Evolutionary conservation across 2,329 filamentous ascomycete genomes (phyloP).

Genomic region (Botryotinia calthae): DNA sequence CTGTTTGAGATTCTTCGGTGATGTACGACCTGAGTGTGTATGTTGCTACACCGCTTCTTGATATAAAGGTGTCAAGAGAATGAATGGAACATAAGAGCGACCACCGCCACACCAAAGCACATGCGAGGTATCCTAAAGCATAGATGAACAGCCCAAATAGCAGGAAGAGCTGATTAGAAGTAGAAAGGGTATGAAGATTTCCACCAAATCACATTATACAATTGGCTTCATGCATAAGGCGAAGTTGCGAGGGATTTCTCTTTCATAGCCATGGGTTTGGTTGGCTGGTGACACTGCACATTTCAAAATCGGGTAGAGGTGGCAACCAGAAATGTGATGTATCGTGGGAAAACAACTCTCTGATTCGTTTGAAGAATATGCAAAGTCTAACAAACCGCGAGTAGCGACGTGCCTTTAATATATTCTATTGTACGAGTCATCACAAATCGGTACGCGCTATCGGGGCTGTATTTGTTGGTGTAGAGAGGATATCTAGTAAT

Average conservation of each 20-base stretch:
- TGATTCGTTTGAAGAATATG: slow-evolving; percentile 17
- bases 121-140: background rate
- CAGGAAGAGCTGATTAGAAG: background rate
- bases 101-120: background rate
- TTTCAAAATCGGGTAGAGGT: background rate
- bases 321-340: slow-evolving; percentile 11
- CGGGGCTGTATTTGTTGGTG: background rate
- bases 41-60: slow-evolving; percentile 14
- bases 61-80: background rate
- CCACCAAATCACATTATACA: background rate
- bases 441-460: background rate
- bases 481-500: background rate
- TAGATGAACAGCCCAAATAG: background rate
- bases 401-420: slow-evolving; percentile 3
- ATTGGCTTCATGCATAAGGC: background rate
- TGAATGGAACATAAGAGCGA: background rate
- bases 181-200: background rate
- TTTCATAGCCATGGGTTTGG: slow-evolving; percentile 10
- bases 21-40: no score
- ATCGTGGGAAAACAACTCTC: background rate
- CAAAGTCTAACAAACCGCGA: slow-evolving; percentile 12
- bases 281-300: slow-evolving; percentile 12
- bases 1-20: background rate
- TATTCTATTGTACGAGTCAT: slow-evolving; percentile 8
- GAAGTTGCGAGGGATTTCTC: background rate